These are phyloP conservation scores for Boletus barrowsii DNA, from an alignment of 768 basidiomycete species.

Conservation along the genomic window DNA sequence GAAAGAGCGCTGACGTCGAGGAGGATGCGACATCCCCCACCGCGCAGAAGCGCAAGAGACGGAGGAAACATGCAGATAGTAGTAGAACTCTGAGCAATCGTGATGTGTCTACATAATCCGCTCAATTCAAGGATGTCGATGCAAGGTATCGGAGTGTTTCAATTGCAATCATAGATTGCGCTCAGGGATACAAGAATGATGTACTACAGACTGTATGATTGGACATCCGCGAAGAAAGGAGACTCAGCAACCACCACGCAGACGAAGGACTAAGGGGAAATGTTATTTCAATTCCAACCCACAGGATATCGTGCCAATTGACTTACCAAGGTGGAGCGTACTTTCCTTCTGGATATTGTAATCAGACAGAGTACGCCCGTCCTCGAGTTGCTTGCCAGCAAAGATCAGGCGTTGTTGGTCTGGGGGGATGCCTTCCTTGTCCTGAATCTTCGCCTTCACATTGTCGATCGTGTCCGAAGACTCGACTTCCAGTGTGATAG, in stretches of 20 bases:
- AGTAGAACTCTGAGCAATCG: neutral
- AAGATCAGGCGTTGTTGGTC: constrained; percentile 80
- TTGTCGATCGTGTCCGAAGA: constrained; percentile 76
- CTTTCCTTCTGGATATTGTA: constrained; percentile 77
- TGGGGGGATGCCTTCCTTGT: constrained; percentile 78
- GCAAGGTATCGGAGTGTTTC: neutral
- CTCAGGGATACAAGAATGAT: neutral
- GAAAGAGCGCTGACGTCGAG: constrained; percentile 4
- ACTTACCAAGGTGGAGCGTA: constrained; percentile 56
- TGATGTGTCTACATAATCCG: neutral
- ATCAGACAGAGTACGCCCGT: constrained; percentile 73
- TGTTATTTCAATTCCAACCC: neutral
- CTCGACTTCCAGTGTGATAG: constrained; percentile 74
- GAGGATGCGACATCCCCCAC: neutral
- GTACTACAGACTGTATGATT: neutral
- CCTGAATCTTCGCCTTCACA: constrained; percentile 75
- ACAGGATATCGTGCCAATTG: neutral
- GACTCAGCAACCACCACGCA: constrained; percentile 73
- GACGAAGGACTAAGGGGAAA: constrained; percentile 54
- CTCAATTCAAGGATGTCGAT: neutral
- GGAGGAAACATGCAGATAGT: constrained; percentile 6
- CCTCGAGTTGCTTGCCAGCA: constrained; percentile 76
- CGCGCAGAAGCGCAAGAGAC: constrained; percentile 25
- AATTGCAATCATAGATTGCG: neutral
- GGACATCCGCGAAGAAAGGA: too few species aligned